Evolutionary conservation across 139 green algal species (phyloP).

Genomic region (Chlorella sorokiniana): DNA sequence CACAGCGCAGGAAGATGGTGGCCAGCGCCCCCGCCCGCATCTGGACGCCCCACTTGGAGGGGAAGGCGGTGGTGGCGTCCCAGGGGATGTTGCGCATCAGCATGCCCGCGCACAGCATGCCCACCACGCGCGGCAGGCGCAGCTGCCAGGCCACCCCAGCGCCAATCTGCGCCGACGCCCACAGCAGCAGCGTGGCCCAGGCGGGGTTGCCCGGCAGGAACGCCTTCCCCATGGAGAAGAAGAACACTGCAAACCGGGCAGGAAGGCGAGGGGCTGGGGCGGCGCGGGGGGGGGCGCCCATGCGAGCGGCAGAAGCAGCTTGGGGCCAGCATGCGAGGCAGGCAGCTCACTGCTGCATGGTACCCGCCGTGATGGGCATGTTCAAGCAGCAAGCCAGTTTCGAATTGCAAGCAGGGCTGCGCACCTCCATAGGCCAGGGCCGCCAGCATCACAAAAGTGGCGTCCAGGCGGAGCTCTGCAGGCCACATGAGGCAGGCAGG

Average conservation of each 20-base stretch:
- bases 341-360: background rate
- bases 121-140: slow-evolving; percentile 65
- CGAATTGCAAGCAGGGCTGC: background rate
- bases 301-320: background rate
- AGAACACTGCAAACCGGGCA: slow-evolving; percentile 29
- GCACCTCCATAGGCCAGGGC: slow-evolving; percentile 40
- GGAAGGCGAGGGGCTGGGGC: background rate
- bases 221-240: slow-evolving; percentile 39
- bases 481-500: background rate
- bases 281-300: background rate
- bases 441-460: slow-evolving; percentile 15
- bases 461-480: slow-evolving; percentile 6
- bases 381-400: background rate
- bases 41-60: slow-evolving; percentile 63
- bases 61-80: slow-evolving; percentile 55
- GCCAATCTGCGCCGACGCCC: slow-evolving; percentile 32
- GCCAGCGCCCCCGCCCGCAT: slow-evolving; percentile 73
- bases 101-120: slow-evolving; percentile 75
- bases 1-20: slow-evolving; percentile 85
- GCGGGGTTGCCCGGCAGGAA: slow-evolving; percentile 45
- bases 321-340: background rate
- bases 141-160: slow-evolving; percentile 45
- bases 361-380: background rate
- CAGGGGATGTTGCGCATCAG: slow-evolving; percentile 70
- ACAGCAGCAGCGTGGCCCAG: slow-evolving; percentile 45